Conservation (phyloP, 257 asterid species). For the Primulina huaijiensis region DNA sequence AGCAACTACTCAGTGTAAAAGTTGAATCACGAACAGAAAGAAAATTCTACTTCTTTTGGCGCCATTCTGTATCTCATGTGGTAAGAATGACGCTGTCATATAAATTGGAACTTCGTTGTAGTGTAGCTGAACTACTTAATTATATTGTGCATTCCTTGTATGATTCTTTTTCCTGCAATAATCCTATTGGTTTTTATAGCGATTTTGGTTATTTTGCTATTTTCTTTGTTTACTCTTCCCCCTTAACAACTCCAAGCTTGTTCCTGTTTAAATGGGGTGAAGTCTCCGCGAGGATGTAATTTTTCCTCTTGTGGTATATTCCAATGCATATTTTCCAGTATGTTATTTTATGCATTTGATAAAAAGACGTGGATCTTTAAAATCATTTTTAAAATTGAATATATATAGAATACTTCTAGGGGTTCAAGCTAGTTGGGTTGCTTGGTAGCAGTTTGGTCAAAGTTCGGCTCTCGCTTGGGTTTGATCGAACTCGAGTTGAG, state of each 20-base stretch:
- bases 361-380: background rate
- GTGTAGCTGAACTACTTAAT: background rate
- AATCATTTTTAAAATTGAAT: too few species aligned
- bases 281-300: background rate
- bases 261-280: background rate
- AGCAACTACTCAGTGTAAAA: conserved; percentile 14
- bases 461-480: background rate
- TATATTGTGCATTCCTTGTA: background rate
- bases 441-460: background rate
- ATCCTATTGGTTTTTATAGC: too few species aligned
- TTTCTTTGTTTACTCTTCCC: background rate
- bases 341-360: background rate
- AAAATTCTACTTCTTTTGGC: background rate
- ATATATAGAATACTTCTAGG: background rate
- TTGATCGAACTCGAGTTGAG: background rate
- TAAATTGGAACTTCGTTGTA: background rate
- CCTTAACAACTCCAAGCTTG: background rate
- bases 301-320: background rate
- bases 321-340: background rate
- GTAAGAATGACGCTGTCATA: background rate
- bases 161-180: background rate
- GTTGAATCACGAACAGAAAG: conserved; percentile 12
- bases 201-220: background rate
- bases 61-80: conserved; percentile 12
- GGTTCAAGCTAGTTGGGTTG: background rate